Percentiles rank a stretch among this genome's conserved stretches.
phyloP scores from a whole-genome alignment of 2,329 filamentous ascomycete species.

The Alternaria sp. region DNA sequence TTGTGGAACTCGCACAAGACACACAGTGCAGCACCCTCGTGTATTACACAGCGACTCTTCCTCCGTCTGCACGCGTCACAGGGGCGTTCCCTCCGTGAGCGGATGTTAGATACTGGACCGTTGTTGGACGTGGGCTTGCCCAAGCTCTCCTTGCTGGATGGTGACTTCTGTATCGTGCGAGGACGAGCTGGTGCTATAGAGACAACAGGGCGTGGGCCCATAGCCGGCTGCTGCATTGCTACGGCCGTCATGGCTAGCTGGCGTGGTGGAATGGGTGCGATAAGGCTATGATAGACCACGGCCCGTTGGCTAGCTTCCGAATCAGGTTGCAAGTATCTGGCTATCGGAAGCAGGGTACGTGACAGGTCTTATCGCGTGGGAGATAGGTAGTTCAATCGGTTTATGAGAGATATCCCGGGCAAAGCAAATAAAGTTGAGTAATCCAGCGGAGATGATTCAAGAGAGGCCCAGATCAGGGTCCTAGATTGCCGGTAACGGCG shows the following conservation, averaged over 20 bases:
- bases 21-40: conserved; percentile 77
- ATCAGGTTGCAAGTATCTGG: conserved; percentile 26
- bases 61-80: conserved; percentile 76
- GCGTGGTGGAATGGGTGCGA: conserved; percentile 31
- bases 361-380: conserved; percentile 51
- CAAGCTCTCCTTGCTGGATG: conserved; percentile 55
- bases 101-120: conserved; percentile 50
- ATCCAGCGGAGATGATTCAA: conserved; percentile 19
- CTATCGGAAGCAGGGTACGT: conserved; percentile 27
- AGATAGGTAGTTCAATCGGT: conserved; percentile 23
- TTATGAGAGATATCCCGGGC: conserved; percentile 34
- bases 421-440: conserved; percentile 35
- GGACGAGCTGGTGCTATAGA: conserved; percentile 57
- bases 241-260: conserved; percentile 55
- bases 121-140: conserved; percentile 49
- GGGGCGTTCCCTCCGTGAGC: conserved; percentile 53
- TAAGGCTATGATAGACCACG: conserved; percentile 39
- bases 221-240: conserved; percentile 42
- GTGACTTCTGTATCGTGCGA: conserved; percentile 51
- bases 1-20: conserved; percentile 80
- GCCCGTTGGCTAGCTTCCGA: conserved; percentile 44
- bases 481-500: conserved; percentile 51
- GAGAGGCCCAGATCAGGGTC: conserved; percentile 35
- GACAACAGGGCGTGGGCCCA: conserved; percentile 53
- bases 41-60: conserved; percentile 79